Conservation (phyloP, 805 yeast species). For the Candida chauliodis region DNA sequence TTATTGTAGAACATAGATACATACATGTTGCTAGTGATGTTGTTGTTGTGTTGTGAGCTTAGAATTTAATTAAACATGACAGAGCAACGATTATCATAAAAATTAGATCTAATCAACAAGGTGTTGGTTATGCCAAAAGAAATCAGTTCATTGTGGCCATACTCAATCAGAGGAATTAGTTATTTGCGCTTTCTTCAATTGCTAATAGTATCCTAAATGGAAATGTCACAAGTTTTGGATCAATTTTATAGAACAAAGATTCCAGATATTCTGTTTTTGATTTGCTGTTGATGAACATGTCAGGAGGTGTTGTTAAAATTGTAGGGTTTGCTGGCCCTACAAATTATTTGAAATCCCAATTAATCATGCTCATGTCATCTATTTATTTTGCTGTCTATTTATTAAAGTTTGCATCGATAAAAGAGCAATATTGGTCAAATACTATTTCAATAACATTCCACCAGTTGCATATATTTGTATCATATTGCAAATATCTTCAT, state of each 20-base stretch:
- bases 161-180: constrained; percentile 33
- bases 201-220: constrained; percentile 33
- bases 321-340: constrained; percentile 36
- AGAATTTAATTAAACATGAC: constrained; percentile 35
- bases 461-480: constrained; percentile 27
- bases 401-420: constrained; percentile 38
- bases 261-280: constrained; percentile 25
- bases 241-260: constrained; percentile 26
- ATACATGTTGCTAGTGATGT: constrained; percentile 23
- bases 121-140: constrained; percentile 39
- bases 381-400: constrained; percentile 27
- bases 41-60: constrained; percentile 25
- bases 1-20: constrained; percentile 20
- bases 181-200: constrained; percentile 24
- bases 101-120: constrained; percentile 34
- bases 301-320: constrained; percentile 46
- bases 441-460: constrained; percentile 28
- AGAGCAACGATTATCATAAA: constrained; percentile 29
- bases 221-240: constrained; percentile 33
- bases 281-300: constrained; percentile 43
- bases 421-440: constrained; percentile 22
- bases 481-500: constrained; percentile 39
- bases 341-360: constrained; percentile 23
- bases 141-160: constrained; percentile 36
- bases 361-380: constrained; percentile 23